Percentiles rank a stretch among this genome's conserved stretches.
phyloP scores from a whole-genome alignment of 148 eudicot genomes.

The Beta vulgaris region DNA sequence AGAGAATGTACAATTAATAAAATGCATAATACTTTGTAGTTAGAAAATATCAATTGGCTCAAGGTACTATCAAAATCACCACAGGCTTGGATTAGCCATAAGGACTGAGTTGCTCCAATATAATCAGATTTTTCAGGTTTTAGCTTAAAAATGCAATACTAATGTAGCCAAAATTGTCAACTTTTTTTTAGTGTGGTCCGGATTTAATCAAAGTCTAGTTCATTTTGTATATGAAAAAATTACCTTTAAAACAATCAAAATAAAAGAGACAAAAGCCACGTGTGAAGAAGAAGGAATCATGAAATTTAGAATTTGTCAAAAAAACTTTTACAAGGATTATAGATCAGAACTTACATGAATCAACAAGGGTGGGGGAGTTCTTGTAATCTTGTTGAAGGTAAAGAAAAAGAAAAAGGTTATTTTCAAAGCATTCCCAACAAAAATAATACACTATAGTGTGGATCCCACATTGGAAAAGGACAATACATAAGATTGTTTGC shows the following conservation, averaged over 20 bases:
- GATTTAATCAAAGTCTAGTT: too few species aligned
- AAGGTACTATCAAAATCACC: constrained; percentile 19
- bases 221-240: too few species aligned
- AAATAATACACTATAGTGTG: neutral
- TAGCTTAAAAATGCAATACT: too few species aligned
- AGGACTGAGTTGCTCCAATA: too few species aligned
- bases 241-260: too few species aligned
- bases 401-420: constrained; percentile 9
- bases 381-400: neutral
- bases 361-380: constrained; percentile 14
- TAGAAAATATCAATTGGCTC: too few species aligned
- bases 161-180: too few species aligned
- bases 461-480: constrained; percentile 22
- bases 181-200: too few species aligned
- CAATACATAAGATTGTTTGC: constrained; percentile 15
- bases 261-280: constrained; percentile 8
- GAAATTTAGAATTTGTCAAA: neutral
- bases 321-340: constrained; percentile 1
- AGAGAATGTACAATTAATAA: too few species aligned
- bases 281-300: constrained; percentile 13
- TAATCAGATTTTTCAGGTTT: too few species aligned
- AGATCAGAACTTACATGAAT: constrained; percentile 7
- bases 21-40: too few species aligned
- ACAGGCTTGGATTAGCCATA: too few species aligned
- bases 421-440: constrained; percentile 21